A percentile compares a stretch with the other conserved stretches of the same genome.
Evolutionary conservation across 139 green algal species (phyloP).

Genomic region (Ettlia oleoabundans): DNA sequence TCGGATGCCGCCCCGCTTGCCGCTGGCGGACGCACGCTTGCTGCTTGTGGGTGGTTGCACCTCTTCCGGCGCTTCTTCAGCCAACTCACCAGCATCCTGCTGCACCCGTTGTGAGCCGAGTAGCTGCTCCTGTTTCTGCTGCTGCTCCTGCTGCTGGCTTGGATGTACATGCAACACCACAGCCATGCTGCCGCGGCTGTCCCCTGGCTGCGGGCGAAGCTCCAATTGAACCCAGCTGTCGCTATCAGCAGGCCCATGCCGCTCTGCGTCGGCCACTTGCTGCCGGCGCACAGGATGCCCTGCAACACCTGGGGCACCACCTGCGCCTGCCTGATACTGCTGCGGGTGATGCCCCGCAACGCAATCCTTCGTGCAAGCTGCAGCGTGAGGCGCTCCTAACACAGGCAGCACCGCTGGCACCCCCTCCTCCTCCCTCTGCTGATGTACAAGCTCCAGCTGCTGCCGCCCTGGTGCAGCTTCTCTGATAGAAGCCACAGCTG

Average conservation of each 20-base stretch:
- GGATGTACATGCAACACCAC: neutral
- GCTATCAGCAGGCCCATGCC: too few relatives aligned
- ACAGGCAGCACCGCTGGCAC: too few relatives aligned
- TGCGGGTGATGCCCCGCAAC: neutral
- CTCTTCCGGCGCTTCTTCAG: too few relatives aligned
- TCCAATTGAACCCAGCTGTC: neutral
- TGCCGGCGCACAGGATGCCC: too few relatives aligned
- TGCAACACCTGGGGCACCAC: neutral
- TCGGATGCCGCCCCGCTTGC: neutral
- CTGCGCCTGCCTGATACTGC: neutral
- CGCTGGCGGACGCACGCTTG: neutral
- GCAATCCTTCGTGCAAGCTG: too few relatives aligned
- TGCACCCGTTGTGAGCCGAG: neutral
- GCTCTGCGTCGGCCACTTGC: too few relatives aligned
- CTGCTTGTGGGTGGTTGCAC: too few relatives aligned
- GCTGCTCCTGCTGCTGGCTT: neutral
- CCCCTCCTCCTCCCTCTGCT: too few relatives aligned
- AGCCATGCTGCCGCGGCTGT: neutral
- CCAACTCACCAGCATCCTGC: too few relatives aligned
- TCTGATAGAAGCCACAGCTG: neutral
- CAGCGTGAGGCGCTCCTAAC: too few relatives aligned
- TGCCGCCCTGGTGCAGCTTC: neutral
- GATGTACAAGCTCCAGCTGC: neutral
- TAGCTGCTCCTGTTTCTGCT: neutral
- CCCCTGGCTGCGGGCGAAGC: neutral